phyloP scores from a whole-genome alignment of 805 yeast genomes.

The Candida tammaniensis region DNA sequence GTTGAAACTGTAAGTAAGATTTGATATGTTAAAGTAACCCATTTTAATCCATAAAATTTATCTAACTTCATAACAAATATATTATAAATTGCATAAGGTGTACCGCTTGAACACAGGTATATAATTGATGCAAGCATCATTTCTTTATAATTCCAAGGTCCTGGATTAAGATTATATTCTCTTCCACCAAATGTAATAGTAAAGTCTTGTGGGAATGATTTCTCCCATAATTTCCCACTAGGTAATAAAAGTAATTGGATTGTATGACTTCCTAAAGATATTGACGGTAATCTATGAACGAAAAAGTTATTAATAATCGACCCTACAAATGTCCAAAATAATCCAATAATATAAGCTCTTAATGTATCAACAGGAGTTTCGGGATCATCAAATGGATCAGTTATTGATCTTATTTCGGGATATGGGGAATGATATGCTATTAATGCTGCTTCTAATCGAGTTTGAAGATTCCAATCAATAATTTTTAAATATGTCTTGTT shows the following conservation, averaged over 20 bases:
- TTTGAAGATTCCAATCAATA: constrained; percentile 34
- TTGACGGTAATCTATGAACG: constrained; percentile 39
- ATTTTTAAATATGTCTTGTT: constrained; percentile 22
- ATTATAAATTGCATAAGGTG: constrained; percentile 41
- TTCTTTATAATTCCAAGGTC: constrained; percentile 44
- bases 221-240: constrained; percentile 40
- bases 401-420: constrained; percentile 38
- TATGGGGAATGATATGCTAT: constrained; percentile 41
- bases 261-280: constrained; percentile 33
- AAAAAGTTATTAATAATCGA: constrained; percentile 40
- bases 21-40: constrained; percentile 53
- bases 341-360: constrained; percentile 37
- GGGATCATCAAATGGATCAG: constrained; percentile 38
- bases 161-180: constrained; percentile 33
- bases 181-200: constrained; percentile 21
- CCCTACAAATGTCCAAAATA: constrained; percentile 42
- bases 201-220: constrained; percentile 23
- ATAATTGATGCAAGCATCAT: constrained; percentile 45
- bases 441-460: constrained; percentile 35
- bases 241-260: constrained; percentile 40
- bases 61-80: constrained; percentile 44
- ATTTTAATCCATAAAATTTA: constrained; percentile 38
- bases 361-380: constrained; percentile 31
- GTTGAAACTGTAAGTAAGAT: constrained; percentile 51
- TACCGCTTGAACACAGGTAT: constrained; percentile 40